phyloP scores from a whole-genome alignment of 768 basidiomycete species.

The Lentinula guzmanii region DNA sequence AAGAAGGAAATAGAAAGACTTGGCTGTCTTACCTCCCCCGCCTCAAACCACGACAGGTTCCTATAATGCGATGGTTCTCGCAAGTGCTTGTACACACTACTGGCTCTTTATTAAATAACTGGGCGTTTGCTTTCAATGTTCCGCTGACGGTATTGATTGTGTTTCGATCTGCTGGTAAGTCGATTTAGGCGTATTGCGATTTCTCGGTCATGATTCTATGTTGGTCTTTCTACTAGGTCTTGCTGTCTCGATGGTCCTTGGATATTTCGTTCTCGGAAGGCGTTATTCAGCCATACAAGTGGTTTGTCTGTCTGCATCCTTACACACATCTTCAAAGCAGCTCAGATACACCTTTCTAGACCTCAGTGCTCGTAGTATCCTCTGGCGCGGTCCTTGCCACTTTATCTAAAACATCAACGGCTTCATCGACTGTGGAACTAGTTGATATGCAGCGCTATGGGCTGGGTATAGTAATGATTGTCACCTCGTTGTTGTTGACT shows the following conservation, averaged over 20 bases:
- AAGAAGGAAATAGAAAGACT: not conserved
- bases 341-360: constrained; percentile 25
- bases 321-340: not conserved
- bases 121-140: constrained; percentile 72
- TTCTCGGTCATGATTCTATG: not conserved
- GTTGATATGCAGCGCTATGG: constrained; percentile 44
- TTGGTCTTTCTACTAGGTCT: constrained; percentile 39
- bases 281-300: constrained; percentile 57
- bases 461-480: constrained; percentile 65
- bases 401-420: constrained; percentile 46
- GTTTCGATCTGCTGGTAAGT: constrained; percentile 73
- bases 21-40: constrained; percentile 31
- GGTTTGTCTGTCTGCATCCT: constrained; percentile 29
- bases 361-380: constrained; percentile 63
- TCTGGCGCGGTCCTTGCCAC: constrained; percentile 70
- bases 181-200: not conserved
- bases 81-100: constrained; percentile 67
- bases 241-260: constrained; percentile 72
- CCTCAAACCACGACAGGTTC: constrained; percentile 63
- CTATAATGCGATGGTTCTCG: constrained; percentile 57
- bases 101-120: constrained; percentile 73
- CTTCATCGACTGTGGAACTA: constrained; percentile 9
- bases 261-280: constrained; percentile 51
- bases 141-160: constrained; percentile 79
- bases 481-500: constrained; percentile 59